A percentile compares a stretch with the other conserved stretches of the same genome.
Conservation (phyloP, 2,329 filamentous ascomycete species). For the Epichloe uncinata region DNA sequence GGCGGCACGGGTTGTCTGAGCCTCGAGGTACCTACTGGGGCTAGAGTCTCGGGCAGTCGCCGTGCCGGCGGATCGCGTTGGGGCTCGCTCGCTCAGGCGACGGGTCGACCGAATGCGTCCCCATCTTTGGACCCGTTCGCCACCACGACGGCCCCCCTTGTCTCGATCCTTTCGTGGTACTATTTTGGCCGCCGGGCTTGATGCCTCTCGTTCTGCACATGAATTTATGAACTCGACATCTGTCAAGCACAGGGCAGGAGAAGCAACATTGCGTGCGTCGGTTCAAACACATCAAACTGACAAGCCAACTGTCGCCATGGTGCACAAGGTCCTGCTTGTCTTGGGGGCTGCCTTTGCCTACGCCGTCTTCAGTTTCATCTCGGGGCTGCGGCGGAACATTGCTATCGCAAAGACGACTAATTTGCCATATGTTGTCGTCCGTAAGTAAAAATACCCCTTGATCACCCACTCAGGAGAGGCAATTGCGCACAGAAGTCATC, state of each 20-base stretch:
- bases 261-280: too few species aligned
- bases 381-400: conserved; percentile 31
- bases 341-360: conserved; percentile 22
- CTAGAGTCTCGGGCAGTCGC: background rate
- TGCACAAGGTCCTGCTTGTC: conserved; percentile 24
- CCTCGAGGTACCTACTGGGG: too few species aligned
- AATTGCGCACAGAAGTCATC: too few species aligned
- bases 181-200: background rate
- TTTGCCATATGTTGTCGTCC: conserved; percentile 38
- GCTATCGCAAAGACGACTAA: conserved; percentile 35
- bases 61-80: background rate
- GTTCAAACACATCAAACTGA: background rate
- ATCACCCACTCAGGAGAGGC: background rate
- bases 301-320: conserved; percentile 1
- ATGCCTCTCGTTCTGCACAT: background rate
- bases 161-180: background rate
- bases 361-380: conserved; percentile 16
- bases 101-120: too few species aligned
- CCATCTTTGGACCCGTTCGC: too few species aligned
- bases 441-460: conserved; percentile 26
- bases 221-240: background rate
- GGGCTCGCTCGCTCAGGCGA: background rate
- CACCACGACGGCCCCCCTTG: background rate
- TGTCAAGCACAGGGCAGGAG: background rate
- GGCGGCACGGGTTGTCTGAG: too few species aligned